Evolutionary conservation across 441 rosid species (phyloP), one percentile per base, ranked within the genome.

Genomic region (Hypseocharis bilobata): DNA sequence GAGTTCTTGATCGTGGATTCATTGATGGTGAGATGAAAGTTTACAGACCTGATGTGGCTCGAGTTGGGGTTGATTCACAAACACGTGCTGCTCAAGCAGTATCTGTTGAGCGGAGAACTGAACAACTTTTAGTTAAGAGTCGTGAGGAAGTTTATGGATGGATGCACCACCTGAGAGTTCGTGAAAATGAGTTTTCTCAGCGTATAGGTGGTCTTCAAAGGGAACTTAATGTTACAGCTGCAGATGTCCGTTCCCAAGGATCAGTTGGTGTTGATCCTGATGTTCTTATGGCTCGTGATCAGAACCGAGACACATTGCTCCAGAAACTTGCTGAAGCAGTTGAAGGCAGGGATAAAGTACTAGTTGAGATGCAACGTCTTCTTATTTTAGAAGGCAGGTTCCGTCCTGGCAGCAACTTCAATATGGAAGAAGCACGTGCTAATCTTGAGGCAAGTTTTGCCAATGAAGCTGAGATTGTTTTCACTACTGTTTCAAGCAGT

Each of bases 1-100:
- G 99, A 69, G 97, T 91, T 69, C 99, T 93, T 60, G 97, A 83
- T 78, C 96, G 99, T 29, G 97, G 97, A 64, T 93, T 93, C 67
- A 87, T 93, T 76, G 99, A 93, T 76, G 99, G 99, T 36, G 99
- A 93, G 83, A 93, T 93, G 99, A 91, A 91, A 78, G 86, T 88
- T 57, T 93, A 93, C 76, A 81, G 89, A 32, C 99, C 99, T 56
- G 99, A 93, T 86, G 99, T 93, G 42, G 97, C 99, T 20, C 80
- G 97, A 71, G 99, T 93, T 70, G 99, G 99, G 73, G 96, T 93
- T 52, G 97, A 93, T 79, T 83, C 99, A 20, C 99, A 93, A 72
- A 85, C 99, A 54, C 86, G 88, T 70, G 99, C 99, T 62, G 96
- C 99, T 52, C 99, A 93, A 80, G 97, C 99, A 32, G 99, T 93